phyloP scores from a whole-genome alignment of 1,284 basidiomycete genomes.

The Agroathelia rolfsii region DNA sequence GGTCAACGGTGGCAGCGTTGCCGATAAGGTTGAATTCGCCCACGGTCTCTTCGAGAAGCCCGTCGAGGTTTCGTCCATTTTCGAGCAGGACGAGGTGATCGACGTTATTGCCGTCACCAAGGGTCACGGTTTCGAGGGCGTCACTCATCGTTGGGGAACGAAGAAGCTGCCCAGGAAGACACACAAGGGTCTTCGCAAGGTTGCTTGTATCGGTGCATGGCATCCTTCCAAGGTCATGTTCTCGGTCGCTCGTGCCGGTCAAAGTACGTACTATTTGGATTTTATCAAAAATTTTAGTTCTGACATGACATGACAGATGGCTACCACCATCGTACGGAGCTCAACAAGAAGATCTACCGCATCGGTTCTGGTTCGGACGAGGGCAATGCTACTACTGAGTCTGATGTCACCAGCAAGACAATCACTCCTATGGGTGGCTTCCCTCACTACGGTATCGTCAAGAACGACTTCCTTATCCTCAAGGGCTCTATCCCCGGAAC shows the following conservation, averaged over 20 bases:
- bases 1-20: constrained; percentile 94
- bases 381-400: constrained; percentile 86
- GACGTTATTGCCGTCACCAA: constrained; percentile 98
- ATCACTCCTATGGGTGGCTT: constrained; percentile 99
- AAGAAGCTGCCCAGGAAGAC: constrained; percentile 99
- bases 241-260: constrained; percentile 99
- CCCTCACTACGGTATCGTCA: constrained; percentile 97
- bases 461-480: constrained; percentile 96
- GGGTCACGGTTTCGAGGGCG: constrained; percentile 99
- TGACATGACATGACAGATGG: constrained; percentile 51
- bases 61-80: constrained; percentile 77
- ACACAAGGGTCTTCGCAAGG: constrained; percentile 99
- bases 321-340: constrained; percentile 97
- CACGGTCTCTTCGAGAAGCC: constrained; percentile 97
- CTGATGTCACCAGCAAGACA: constrained; percentile 86
- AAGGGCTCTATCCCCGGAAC: constrained; percentile 93
- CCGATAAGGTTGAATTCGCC: constrained; percentile 98
- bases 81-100: constrained; percentile 95
- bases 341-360: constrained; percentile 99
- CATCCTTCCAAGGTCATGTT: constrained; percentile 99
- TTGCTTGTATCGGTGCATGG: constrained; percentile 99
- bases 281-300: constrained; percentile 7
- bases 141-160: constrained; percentile 98
- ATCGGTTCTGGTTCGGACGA: constrained; percentile 78
- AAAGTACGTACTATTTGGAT: constrained; percentile 51